Base-by-base conservation (phyloP, 179 eudicot species). In the Spinacia oleracea region DNA sequence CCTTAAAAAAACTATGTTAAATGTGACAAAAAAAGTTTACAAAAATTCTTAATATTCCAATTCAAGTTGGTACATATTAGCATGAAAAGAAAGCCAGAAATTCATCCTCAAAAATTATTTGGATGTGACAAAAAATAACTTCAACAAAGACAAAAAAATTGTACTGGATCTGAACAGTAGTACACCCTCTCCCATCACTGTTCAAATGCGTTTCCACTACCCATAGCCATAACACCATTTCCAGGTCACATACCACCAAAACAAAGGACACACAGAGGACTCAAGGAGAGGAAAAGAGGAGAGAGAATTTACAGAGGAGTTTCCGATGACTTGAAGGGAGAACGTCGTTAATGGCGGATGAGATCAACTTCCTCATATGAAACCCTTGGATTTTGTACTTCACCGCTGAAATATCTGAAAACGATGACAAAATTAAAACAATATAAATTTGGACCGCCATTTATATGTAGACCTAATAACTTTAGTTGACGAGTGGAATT, bases 181-280 rank as follows among this genome's bases (percentile, higher is more conserved):
- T 27, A 25, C 32, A 62, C 67, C 16, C 16, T 27, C 25, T 18
- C n/a, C 55, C 73, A n/a, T n/a, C n/a, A 0, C 34, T 14, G 9
- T 48, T 70, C 53, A 70, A 27, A 25, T 27, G 58, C 58, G 35
- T 46, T 70, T 18, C 74, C 74, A 70, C 74, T 70, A 70, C 56
- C 21, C 35, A 45, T 46, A 34, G 29, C 74, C 60, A 29, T 16
- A 5, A 2, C 59, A 51, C 60, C 56, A 50, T 50, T 71, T 71
- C 2, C 60, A 50, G 59, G 9, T 35, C 74, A 46, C 0, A 31
- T 29, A 46, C 23, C 46, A 50, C 8, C 53, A 71, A 50, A 48
- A 2, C 18, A 21, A 29, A n/a, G 15, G 23, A 16, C 14, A 15
- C 43, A 50, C 40, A 50, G 12, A 27, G 20, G 25, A 7, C 4